Percentiles rank a stretch among this genome's conserved stretches.
phyloP scores from a whole-genome alignment of 768 basidiomycete species.

The Phylloporus rhodoxanthus region DNA sequence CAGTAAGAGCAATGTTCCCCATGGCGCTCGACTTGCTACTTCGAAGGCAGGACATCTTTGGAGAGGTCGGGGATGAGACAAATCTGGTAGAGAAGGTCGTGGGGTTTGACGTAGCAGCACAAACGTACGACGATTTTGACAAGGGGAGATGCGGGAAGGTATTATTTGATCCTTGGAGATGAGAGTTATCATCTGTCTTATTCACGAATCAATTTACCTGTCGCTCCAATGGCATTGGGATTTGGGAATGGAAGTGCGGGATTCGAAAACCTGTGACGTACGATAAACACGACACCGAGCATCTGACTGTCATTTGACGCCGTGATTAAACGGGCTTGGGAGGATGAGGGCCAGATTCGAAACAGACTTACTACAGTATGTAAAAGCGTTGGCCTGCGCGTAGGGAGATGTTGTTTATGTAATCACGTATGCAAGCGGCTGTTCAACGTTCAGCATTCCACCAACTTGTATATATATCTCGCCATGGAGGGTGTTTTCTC shows the following conservation, averaged over 20 bases:
- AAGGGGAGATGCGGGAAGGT: slow-evolving; percentile 70
- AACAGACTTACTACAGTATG: no score
- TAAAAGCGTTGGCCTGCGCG: no score
- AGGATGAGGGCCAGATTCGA: no score
- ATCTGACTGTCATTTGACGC: slow-evolving; percentile 27
- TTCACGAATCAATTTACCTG: no score
- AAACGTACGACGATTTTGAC: slow-evolving; percentile 63
- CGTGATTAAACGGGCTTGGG: slow-evolving; percentile 8
- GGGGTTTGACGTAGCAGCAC: slow-evolving; percentile 47
- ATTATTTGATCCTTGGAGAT: slow-evolving; percentile 70
- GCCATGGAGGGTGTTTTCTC: no score
- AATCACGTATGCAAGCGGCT: no score
- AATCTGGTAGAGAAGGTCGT: slow-evolving; percentile 69
- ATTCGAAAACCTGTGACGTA: slow-evolving; percentile 48
- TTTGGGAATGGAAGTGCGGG: slow-evolving; percentile 39
- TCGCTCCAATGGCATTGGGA: slow-evolving; percentile 29
- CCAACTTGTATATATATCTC: no score
- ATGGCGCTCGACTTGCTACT: slow-evolving; percentile 63
- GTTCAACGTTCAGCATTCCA: no score
- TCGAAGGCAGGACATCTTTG: slow-evolving; percentile 68
- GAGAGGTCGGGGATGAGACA: slow-evolving; percentile 54
- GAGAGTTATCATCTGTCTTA: background rate
- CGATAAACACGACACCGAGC: slow-evolving; percentile 51
- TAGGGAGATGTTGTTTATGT: no score
- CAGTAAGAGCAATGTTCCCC: slow-evolving; percentile 72